Base-by-base conservation (phyloP, 2,329 filamentous ascomycete genomes). In the Clonostachys rhizophaga region DNA sequence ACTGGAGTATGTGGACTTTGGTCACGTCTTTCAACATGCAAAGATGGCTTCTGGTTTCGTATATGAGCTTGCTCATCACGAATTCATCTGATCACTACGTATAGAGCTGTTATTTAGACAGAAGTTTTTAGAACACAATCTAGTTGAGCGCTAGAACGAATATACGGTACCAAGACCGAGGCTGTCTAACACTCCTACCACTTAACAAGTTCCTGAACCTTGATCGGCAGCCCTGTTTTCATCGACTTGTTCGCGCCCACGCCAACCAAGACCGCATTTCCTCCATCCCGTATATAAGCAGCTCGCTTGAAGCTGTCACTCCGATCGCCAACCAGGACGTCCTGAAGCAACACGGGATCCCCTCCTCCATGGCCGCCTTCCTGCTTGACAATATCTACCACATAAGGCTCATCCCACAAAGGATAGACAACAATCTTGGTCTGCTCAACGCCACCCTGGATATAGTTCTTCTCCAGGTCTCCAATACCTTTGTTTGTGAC, bases 1-100 rank as follows among this genome's bases (percentile, higher is more conserved):
- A 62, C 81, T 90, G 54, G 76, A 86, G 58, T 82, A 81, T 55
- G 67, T 91, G 52, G 84, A 72, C 56, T 84, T 83, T 60, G 75
- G 81, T 58, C 82, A 85, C 64, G 82, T 84, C 72, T 65, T 83
- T 30, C 77, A 86, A 67, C 82, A 86, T 61, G 80, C 79, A 16
- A 68, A 67, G 57, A 58, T 75, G 59, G 72, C 71, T n/a, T 57
- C 71, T 12, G 71, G 68, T 3, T 72, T 70, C 52, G 63, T 63
- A 6, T 75, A 73, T 52, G 72, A 76, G 63, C 58, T 75, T 17
- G 47, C 50, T 6, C 50, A 52, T 39, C 43, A 49, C 24, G 17
- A 46, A 17, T 49, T 47, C 34, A 30, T 30, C 4, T 30, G 24
- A 30, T 30, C 1, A 9, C 24, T 30, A 30, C 24, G 8, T 30